Evolutionary conservation across 306 rosid species (phyloP).

Genomic region (Vicia sativa): DNA sequence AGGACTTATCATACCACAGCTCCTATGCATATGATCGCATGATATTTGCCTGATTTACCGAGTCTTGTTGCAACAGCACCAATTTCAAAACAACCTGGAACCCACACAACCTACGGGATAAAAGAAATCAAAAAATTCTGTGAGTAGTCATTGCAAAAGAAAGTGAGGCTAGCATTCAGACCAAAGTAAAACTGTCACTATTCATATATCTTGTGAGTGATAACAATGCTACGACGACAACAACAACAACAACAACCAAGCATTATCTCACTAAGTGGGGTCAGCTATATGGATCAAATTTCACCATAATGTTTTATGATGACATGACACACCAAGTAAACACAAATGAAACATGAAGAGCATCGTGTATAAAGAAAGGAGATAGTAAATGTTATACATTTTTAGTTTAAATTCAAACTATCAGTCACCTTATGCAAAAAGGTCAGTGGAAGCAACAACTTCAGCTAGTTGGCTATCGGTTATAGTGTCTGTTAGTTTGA

Average conservation of each 20-base stretch:
- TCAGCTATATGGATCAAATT: too few relatives aligned
- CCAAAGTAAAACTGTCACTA: constrained; percentile 21
- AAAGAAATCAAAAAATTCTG: constrained; percentile 34
- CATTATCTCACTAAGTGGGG: too few relatives aligned
- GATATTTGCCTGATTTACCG: constrained; percentile 73
- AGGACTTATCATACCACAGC: constrained; percentile 74
- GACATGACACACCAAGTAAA: background rate
- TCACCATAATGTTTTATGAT: too few relatives aligned
- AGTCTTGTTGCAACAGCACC: constrained; percentile 75
- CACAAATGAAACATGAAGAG: constrained; percentile 4
- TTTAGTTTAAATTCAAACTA: constrained; percentile 18
- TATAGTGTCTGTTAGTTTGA: constrained; percentile 12
- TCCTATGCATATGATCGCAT: constrained; percentile 88
- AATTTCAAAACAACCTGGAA: constrained; percentile 94
- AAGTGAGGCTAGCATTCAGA: constrained; percentile 24
- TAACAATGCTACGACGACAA: constrained; percentile 14
- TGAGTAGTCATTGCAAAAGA: constrained; percentile 31
- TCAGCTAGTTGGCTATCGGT: constrained; percentile 6
- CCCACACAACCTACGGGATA: constrained; percentile 82
- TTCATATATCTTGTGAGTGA: background rate
- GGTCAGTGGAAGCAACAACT: constrained; percentile 6
- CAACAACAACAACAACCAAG: too few relatives aligned
- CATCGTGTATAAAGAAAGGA: background rate
- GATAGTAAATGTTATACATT: constrained; percentile 5
- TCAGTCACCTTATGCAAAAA: background rate